phyloP scores from a whole-genome alignment of 2,329 filamentous ascomycete species.

The Purpureocillium takamizusanense region DNA sequence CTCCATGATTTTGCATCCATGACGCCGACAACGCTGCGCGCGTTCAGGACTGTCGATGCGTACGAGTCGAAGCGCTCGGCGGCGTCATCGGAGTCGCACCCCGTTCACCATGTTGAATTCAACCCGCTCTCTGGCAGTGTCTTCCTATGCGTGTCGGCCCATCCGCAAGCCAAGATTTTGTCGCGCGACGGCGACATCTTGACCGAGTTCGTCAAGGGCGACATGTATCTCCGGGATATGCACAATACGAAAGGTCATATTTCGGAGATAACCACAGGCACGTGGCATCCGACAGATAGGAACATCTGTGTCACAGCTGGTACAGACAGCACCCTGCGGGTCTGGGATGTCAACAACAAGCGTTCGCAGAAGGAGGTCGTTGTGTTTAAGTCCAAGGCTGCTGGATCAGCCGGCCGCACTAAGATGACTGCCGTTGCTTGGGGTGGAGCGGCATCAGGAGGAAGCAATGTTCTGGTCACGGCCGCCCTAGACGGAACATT shows the following conservation, averaged over 20 bases:
- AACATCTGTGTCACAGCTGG: slow-evolving; percentile 85
- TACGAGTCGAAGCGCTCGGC: slow-evolving; percentile 62
- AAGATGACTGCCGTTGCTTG: slow-evolving; percentile 91
- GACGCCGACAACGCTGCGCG: slow-evolving; percentile 87
- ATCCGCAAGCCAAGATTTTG: slow-evolving; percentile 83
- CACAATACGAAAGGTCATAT: slow-evolving; percentile 96
- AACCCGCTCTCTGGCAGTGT: slow-evolving; percentile 71
- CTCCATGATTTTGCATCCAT: slow-evolving; percentile 93
- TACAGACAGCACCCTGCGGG: slow-evolving; percentile 88
- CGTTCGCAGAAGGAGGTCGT: slow-evolving; percentile 87
- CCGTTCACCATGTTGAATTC: slow-evolving; percentile 80
- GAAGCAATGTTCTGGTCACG: slow-evolving; percentile 67
- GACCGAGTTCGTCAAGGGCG: slow-evolving; percentile 88
- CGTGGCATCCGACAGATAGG: slow-evolving; percentile 82
- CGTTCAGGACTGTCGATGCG: slow-evolving; percentile 88
- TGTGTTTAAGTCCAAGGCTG: slow-evolving; percentile 88
- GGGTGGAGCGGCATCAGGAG: slow-evolving; percentile 69
- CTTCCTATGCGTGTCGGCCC: slow-evolving; percentile 80
- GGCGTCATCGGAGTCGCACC: slow-evolving; percentile 71
- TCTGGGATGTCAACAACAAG: slow-evolving; percentile 94
- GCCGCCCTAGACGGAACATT: slow-evolving; percentile 83
- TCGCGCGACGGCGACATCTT: slow-evolving; percentile 79
- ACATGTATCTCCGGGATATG: slow-evolving; percentile 98
- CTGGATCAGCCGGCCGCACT: slow-evolving; percentile 79
- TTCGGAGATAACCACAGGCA: slow-evolving; percentile 79